Evolutionary conservation across 2,329 filamentous ascomycete species (phyloP).

Genomic region (Fusarium graminum): DNA sequence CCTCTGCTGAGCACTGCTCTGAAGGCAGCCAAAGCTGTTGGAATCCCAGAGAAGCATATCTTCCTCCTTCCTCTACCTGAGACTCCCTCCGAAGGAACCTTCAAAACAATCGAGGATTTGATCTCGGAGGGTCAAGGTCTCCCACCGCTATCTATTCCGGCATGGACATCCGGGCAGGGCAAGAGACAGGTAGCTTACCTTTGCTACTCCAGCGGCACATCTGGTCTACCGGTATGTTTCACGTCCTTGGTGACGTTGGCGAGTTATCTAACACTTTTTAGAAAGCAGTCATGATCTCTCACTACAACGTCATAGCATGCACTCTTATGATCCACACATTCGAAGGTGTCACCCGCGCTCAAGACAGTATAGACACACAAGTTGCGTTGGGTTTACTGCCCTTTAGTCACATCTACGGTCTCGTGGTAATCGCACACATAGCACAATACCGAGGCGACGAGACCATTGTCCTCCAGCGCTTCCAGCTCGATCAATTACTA

Average conservation of each 20-base stretch:
- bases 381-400: constrained; percentile 76
- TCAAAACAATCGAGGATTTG: constrained; percentile 75
- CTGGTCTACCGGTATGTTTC: constrained; percentile 73
- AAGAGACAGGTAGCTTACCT: constrained; percentile 78
- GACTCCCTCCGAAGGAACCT: constrained; percentile 52
- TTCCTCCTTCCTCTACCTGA: constrained; percentile 78
- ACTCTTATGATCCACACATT: constrained; percentile 69
- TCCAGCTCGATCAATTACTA: constrained; percentile 75
- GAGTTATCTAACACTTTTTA: constrained; percentile 48
- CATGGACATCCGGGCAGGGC: constrained; percentile 73
- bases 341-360: constrained; percentile 57
- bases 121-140: constrained; percentile 69
- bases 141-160: constrained; percentile 64
- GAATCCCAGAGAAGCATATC: constrained; percentile 72
- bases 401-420: constrained; percentile 84
- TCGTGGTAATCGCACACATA: constrained; percentile 77
- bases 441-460: constrained; percentile 79
- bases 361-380: constrained; percentile 56
- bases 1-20: constrained; percentile 74
- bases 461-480: constrained; percentile 78
- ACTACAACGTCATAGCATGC: constrained; percentile 83
- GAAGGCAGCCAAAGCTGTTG: constrained; percentile 71
- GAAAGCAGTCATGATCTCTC: constrained; percentile 89
- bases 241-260: too few species aligned
- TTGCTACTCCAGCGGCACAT: constrained; percentile 85